Conservation (phyloP, 2,329 filamentous ascomycete species). For the Aspergillus pseudonomiae region DNA sequence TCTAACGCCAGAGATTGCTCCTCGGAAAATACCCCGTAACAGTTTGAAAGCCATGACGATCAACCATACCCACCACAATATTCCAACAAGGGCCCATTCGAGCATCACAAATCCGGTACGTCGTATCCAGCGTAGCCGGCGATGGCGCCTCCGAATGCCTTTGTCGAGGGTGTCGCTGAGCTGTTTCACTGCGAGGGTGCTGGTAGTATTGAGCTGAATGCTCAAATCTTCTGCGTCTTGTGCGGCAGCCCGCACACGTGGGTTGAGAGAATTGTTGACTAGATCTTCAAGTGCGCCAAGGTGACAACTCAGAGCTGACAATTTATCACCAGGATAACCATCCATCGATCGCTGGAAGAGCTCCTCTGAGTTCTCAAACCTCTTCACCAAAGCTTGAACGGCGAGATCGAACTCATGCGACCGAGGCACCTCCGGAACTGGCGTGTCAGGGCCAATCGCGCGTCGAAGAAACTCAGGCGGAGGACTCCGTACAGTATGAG, state of each 20-base stretch:
- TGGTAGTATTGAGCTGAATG: slow-evolving; percentile 73
- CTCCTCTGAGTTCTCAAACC: slow-evolving; percentile 49
- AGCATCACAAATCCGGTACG: slow-evolving; percentile 77
- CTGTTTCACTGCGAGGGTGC: slow-evolving; percentile 78
- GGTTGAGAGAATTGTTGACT: slow-evolving; percentile 54
- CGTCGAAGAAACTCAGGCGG: slow-evolving; percentile 41
- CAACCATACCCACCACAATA: slow-evolving; percentile 95
- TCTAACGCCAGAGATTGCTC: slow-evolving; percentile 61
- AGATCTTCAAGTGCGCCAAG: slow-evolving; percentile 49
- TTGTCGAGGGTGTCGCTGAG: slow-evolving; percentile 74
- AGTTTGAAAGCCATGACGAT: slow-evolving; percentile 76
- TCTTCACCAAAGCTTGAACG: slow-evolving; percentile 53
- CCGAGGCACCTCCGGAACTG: slow-evolving; percentile 47
- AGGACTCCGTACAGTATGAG: slow-evolving; percentile 51
- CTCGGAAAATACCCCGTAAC: slow-evolving; percentile 64
- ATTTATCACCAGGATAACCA: slow-evolving; percentile 49
- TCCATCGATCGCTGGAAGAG: slow-evolving; percentile 50
- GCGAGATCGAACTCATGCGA: slow-evolving; percentile 59
- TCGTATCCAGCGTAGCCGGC: slow-evolving; percentile 74
- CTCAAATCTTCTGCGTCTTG: slow-evolving; percentile 81
- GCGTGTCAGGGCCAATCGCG: slow-evolving; percentile 29
- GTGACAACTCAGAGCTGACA: slow-evolving; percentile 48
- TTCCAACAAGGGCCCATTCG: slow-evolving; percentile 83
- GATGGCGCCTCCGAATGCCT: slow-evolving; percentile 71
- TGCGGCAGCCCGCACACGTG: slow-evolving; percentile 66